Base-by-base conservation (phyloP, 495 filamentous ascomycete species). In the Aspergillus avenaceus region DNA sequence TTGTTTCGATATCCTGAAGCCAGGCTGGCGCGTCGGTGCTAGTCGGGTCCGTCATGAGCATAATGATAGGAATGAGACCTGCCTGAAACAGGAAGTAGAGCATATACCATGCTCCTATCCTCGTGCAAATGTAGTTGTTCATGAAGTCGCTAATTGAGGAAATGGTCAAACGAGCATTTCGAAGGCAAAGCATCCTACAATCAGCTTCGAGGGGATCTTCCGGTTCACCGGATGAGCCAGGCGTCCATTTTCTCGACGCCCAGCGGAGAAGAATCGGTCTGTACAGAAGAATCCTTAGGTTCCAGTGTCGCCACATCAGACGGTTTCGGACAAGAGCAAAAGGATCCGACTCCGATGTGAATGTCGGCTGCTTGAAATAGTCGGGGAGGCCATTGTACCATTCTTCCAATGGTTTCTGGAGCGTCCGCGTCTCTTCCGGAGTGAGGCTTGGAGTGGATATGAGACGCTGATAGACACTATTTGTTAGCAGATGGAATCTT, bases 1-100 rank as follows among this genome's bases (percentile, higher is more conserved):
- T 75, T 5, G 71, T 65, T 58, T 70, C 67, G 23, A 78, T 69
- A 38, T 77, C 74, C 37, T 72, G 66, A 14, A 73, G 59, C 75
- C 75, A 78, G 28, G 54, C 53, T 6, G 64, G 55, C 8, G 74
- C 72, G 18, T 72, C 69, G 12, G 71, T 61, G 34, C 66, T 72
- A 12, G 65, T 65, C 0, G 76, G 70, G 32, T 75, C 71, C 9
- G 69, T 78, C 65, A 74, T 74, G 18, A 80, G 62, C 38, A 75
- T 70, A 37, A 80, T 71, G 32, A 74, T 64, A 1, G 76, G 76
- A 26, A 80, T 78, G 0, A 80, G 50, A 11, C 64, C 73, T 14
- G 76, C 75, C 62, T 80, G 76, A 62, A 80, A 80, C 16, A 80
- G 70, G 55, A 79, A 80, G 52, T 80, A 76, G 69, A 78, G 69